Evolutionary conservation across 2,329 filamentous ascomycete genomes (phyloP).

Genomic region (Fusarium mangiferae): DNA sequence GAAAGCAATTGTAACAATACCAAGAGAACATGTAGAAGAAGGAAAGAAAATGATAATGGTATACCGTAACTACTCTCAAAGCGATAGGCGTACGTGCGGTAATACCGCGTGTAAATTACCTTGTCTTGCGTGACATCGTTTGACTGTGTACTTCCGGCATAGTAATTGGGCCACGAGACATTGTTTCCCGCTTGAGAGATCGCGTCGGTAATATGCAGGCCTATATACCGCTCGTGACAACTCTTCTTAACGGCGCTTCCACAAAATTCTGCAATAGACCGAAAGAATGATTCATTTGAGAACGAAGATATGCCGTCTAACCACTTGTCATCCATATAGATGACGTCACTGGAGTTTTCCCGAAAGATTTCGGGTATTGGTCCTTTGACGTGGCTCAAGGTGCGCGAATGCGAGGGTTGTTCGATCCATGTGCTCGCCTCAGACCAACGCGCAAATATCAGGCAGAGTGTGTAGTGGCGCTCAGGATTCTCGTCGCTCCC

Average conservation of each 20-base stretch:
- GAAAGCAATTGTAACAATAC: accelerated
- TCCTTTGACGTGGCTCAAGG: neutral
- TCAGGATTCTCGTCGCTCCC: neutral
- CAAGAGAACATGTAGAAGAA: accelerated
- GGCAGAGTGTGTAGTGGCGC: neutral
- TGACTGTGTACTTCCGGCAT: too few species aligned
- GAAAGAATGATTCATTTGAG: neutral
- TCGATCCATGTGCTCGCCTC: neutral
- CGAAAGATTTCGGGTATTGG: too few species aligned
- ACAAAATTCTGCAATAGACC: neutral
- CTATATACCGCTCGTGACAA: neutral
- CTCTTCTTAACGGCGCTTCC: too few species aligned
- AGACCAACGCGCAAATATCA: neutral
- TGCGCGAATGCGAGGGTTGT: neutral
- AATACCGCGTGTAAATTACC: neutral
- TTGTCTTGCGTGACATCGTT: neutral
- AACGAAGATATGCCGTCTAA: neutral
- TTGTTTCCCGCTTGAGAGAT: neutral
- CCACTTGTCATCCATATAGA: neutral
- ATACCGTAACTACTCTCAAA: neutral
- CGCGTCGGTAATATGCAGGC: neutral
- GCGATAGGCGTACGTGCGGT: neutral
- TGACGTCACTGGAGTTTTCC: neutral
- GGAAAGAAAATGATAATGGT: accelerated
- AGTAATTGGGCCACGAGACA: too few species aligned